Percentiles rank a stretch among this genome's conserved stretches.
phyloP scores from a whole-genome alignment of 768 basidiomycete genomes.

The Mycena crocata region DNA sequence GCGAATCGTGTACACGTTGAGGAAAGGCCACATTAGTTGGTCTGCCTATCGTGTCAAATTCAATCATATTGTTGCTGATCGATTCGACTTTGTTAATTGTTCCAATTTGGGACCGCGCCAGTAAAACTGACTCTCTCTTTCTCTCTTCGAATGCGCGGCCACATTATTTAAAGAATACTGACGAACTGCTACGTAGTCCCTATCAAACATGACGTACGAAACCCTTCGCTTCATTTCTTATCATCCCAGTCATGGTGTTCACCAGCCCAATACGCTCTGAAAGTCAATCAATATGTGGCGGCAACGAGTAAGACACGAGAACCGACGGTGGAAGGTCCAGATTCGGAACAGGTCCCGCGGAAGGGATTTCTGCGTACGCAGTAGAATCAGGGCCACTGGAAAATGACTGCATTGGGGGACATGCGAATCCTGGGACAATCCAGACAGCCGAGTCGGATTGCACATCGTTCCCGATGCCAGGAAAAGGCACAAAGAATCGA shows the following conservation, averaged over 20 bases:
- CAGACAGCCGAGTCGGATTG: slow-evolving; percentile 10
- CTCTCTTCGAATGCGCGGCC: background rate
- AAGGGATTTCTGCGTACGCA: slow-evolving; percentile 12
- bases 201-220: too few species aligned
- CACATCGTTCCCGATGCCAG: slow-evolving; percentile 22
- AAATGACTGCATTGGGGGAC: slow-evolving; percentile 3
- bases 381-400: background rate
- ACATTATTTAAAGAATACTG: too few species aligned
- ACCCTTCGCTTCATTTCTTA: slow-evolving; percentile 4
- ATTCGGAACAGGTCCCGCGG: slow-evolving; percentile 6
- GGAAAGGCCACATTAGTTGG: slow-evolving; percentile 53
- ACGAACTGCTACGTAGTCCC: too few species aligned
- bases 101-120: too few species aligned
- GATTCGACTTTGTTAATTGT: too few species aligned
- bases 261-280: slow-evolving; percentile 17
- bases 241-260: slow-evolving; percentile 20
- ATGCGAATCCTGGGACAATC: slow-evolving; percentile 23
- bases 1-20: slow-evolving; percentile 45
- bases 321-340: slow-evolving; percentile 19
- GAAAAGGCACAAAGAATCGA: slow-evolving; percentile 12
- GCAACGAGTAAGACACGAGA: background rate
- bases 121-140: background rate
- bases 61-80: too few species aligned
- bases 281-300: background rate
- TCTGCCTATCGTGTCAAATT: too few species aligned